Conservation (phyloP, 140 eudicot genomes). For the Ambrosia hybrid region DNA sequence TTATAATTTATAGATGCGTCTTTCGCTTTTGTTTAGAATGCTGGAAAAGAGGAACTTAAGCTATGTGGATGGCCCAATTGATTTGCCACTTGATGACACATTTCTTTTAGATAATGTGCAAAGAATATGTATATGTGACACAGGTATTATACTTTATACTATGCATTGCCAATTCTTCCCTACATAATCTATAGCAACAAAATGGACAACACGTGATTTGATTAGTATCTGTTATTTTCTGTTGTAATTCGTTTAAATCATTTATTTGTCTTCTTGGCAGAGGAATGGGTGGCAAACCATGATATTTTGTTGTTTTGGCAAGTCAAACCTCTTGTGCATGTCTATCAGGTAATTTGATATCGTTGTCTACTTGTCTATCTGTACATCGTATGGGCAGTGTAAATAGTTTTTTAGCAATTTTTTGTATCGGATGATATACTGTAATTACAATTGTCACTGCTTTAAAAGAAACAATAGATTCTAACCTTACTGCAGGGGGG, state of each 20-base stretch:
- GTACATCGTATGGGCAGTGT: neutral
- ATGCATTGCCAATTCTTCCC: neutral
- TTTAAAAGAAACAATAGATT: too few relatives aligned
- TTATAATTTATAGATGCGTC: neutral
- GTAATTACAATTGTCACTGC: neutral
- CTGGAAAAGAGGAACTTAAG: slow-evolving; percentile 90
- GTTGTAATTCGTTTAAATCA: neutral
- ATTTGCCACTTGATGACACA: slow-evolving; percentile 64
- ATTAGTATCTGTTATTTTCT: neutral
- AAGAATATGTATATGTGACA: slow-evolving; percentile 77
- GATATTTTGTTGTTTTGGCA: slow-evolving; percentile 94
- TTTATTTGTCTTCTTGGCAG: slow-evolving; percentile 37
- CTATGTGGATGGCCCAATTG: slow-evolving; percentile 80
- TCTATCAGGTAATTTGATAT: slow-evolving; percentile 65
- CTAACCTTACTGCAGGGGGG: too few relatives aligned
- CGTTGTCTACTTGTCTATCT: slow-evolving; percentile 7
- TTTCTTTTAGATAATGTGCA: slow-evolving; percentile 77
- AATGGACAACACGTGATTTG: too few relatives aligned
- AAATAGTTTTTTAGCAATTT: neutral
- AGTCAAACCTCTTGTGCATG: slow-evolving; percentile 94
- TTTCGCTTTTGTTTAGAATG: slow-evolving; percentile 50
- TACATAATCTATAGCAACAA: neutral
- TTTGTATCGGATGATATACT: neutral
- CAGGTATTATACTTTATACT: slow-evolving; percentile 52
- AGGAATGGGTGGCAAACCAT: slow-evolving; percentile 77